These are phyloP conservation scores for Xerocomus potaroensis DNA, from an alignment of 768 basidiomycete genomes.

Conservation along the genomic window DNA sequence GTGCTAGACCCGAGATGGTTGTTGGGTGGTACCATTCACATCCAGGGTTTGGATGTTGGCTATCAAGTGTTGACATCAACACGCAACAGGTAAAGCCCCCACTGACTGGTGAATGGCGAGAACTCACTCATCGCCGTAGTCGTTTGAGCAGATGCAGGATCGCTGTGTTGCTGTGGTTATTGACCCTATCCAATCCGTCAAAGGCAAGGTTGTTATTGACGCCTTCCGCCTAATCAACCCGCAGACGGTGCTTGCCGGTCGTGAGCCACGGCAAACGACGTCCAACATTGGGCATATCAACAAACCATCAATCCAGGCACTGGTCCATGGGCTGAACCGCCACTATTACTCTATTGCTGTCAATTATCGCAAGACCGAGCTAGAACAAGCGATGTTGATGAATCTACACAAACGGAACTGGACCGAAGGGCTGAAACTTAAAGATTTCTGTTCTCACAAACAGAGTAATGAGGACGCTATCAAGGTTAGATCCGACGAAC, in stretches of 20 bases:
- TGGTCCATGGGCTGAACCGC: slow-evolving; percentile 95
- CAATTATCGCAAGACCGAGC: slow-evolving; percentile 96
- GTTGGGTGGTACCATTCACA: slow-evolving; percentile 99
- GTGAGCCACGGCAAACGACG: slow-evolving; percentile 95
- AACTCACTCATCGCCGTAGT: slow-evolving; percentile 45
- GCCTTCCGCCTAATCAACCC: slow-evolving; percentile 97
- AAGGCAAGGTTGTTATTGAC: slow-evolving; percentile 98
- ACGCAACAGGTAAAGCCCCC: slow-evolving; percentile 76
- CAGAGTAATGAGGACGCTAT: slow-evolving; percentile 89
- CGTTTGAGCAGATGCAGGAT: slow-evolving; percentile 90
- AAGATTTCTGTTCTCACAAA: slow-evolving; percentile 87
- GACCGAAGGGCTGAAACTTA: slow-evolving; percentile 93
- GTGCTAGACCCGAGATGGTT: slow-evolving; percentile 84
- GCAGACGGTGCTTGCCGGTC: slow-evolving; percentile 81
- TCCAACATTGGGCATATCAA: slow-evolving; percentile 99
- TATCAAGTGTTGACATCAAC: slow-evolving; percentile 98
- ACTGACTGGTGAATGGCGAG: neutral
- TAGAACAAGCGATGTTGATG: slow-evolving; percentile 98
- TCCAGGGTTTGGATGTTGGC: slow-evolving; percentile 99
- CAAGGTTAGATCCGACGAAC: slow-evolving; percentile 58
- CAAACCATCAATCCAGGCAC: slow-evolving; percentile 97
- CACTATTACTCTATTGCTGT: slow-evolving; percentile 99
- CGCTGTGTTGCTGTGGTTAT: slow-evolving; percentile 96
- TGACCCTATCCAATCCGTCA: slow-evolving; percentile 98
- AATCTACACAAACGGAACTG: slow-evolving; percentile 98